Evolutionary conservation across 805 yeast species (phyloP), one percentile per base, ranked within the genome.

Genomic region (Ogataea degrootiae): DNA sequence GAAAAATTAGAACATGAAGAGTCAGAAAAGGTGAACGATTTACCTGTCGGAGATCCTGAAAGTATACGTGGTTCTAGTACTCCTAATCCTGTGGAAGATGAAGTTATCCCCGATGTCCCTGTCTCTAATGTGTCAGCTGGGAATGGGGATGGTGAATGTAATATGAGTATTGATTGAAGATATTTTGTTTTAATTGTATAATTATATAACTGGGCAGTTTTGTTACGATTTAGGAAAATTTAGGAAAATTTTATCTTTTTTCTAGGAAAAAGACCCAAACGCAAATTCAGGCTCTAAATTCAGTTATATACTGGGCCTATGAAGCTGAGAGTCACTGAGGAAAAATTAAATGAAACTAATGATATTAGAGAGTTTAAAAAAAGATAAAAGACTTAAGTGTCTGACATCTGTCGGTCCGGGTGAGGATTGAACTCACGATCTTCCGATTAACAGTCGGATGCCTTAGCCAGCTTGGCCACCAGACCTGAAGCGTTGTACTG

Each of bases 381-480:
- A 39, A 12, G 45, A 39, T 26, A 8, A 9, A 3, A 5, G 9
- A 2, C 29, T 26, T 6, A 26, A 9, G 9, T 26, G 4, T 26
- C 12, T 26, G 31, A 26, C 31, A 23, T 7, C 9, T 8, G 29
- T 34, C 58, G 58, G 52, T 55, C 58, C 45, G 53, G 55, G 58
- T 54, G 58, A 54, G 58, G 58, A 54, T 54, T 50, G 58, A 54
- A 54, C 58, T 54, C 58, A 54, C 58, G 58, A 54, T 54, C 58
- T 54, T 49, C 55, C 58, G 58, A 54, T 54, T 54, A 54, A 54
- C 57, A 54, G 57, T 54, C 57, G 57, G 55, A 54, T 54, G 57
- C 57, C 57, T 54, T 54, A 54, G 52, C 58, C 58, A 54, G 58
- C 58, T 54, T 54, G 58, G 58, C 58, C 58, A 54, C 55, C 55